phyloP scores from a whole-genome alignment of 164 flowering plant species.

The Aristolochia fimbriata region DNA sequence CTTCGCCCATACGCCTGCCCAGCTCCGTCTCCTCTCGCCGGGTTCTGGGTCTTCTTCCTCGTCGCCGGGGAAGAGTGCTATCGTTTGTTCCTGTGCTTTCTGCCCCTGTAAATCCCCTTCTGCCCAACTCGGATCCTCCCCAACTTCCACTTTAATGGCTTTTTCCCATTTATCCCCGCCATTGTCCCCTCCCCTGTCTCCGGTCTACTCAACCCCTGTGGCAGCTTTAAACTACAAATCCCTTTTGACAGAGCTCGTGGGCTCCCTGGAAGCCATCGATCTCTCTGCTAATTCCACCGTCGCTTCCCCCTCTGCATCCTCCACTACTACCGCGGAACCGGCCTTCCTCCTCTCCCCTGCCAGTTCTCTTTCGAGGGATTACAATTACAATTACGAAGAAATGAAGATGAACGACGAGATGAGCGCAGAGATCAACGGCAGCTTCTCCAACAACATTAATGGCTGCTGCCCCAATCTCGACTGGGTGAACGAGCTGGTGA shows the following conservation, averaged over 20 bases:
- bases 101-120: not conserved
- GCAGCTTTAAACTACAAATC: not conserved
- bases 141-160: conserved; percentile 1
- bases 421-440: not conserved
- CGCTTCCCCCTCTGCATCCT: too few species aligned
- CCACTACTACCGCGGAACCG: too few species aligned
- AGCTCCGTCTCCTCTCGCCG: conserved; percentile 50
- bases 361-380: too few species aligned
- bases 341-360: too few species aligned
- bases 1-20: conserved; percentile 71
- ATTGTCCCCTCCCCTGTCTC: not conserved
- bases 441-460: not conserved
- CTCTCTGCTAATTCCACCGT: not conserved
- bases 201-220: too few species aligned
- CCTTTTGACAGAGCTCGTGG: not conserved
- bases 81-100: too few species aligned
- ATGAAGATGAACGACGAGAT: not conserved
- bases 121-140: not conserved
- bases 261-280: conserved; percentile 4
- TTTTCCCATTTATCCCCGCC: conserved; percentile 9
- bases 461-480: conserved; percentile 9
- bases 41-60: conserved; percentile 25
- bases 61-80: not conserved
- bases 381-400: not conserved
- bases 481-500: conserved; percentile 13